Percentiles rank a stretch among this genome's conserved stretches.
phyloP scores from a whole-genome alignment of 345 rosid genomes.

The Eucalyptus cloeziana region DNA sequence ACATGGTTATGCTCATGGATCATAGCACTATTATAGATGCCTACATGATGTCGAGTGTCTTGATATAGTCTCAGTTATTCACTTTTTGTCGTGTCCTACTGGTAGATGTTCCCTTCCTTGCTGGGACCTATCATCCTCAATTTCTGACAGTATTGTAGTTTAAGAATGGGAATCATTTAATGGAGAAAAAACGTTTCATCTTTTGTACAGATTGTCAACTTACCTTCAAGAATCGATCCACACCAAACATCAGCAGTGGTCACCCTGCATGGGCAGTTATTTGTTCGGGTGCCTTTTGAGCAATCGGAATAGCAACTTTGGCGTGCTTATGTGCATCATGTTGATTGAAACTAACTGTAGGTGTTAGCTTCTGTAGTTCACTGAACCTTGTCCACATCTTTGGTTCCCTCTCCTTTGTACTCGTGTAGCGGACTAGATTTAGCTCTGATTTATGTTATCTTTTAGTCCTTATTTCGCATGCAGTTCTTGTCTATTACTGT shows the following conservation, averaged over 20 bases:
- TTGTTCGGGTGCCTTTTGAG: slow-evolving; percentile 59
- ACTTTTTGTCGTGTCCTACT: not conserved
- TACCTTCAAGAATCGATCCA: slow-evolving; percentile 57
- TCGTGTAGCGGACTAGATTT: not conserved
- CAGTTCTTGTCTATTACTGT: not conserved
- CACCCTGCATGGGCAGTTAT: slow-evolving; percentile 61
- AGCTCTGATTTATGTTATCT: not conserved
- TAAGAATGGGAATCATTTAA: not conserved
- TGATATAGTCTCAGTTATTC: not conserved
- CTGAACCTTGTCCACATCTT: not conserved
- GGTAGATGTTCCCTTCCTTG: not conserved
- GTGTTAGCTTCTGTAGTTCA: not conserved
- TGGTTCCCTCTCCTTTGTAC: not conserved
- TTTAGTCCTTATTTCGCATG: not conserved
- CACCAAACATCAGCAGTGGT: slow-evolving; percentile 68
- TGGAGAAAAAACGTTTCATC: not conserved
- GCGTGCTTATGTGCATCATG: not conserved
- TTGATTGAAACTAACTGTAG: not conserved
- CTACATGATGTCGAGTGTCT: not conserved
- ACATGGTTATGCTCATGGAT: not conserved
- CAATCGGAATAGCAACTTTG: slow-evolving; percentile 1
- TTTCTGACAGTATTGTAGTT: not conserved
- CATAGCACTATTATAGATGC: not conserved
- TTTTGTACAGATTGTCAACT: slow-evolving; percentile 38
- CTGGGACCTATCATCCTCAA: not conserved